Evolutionary conservation across 2,329 filamentous ascomycete species (phyloP).

Genomic region (Trichocomaceae sp.): DNA sequence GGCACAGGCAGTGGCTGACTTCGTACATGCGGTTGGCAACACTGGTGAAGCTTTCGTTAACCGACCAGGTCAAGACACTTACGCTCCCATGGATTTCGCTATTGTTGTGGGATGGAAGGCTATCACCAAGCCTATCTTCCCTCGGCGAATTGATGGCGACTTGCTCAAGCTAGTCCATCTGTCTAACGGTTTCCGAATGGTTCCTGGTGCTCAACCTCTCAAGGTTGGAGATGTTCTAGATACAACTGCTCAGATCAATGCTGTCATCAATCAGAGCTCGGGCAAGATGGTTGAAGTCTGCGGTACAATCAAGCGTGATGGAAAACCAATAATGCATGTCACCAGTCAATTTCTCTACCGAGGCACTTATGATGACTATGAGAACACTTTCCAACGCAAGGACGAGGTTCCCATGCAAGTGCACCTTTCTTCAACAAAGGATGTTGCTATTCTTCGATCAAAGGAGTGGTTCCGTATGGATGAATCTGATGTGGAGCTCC

Average conservation of each 20-base stretch:
- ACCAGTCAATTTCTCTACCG: constrained; percentile 98
- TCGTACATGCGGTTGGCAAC: constrained; percentile 98
- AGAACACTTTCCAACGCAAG: constrained; percentile 99
- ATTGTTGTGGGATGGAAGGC: constrained; percentile 99
- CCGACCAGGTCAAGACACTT: constrained; percentile 85
- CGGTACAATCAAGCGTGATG: constrained; percentile 82
- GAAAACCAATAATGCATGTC: constrained; percentile 89
- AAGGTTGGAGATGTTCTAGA: constrained; percentile 92
- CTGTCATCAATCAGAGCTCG: constrained; percentile 94
- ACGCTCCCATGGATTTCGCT: constrained; percentile 96
- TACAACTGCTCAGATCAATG: constrained; percentile 92
- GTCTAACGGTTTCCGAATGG: constrained; percentile 97
- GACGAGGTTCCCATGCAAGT: constrained; percentile 91
- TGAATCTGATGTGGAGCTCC: constrained; percentile 76
- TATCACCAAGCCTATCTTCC: constrained; percentile 99
- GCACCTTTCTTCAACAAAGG: constrained; percentile 77
- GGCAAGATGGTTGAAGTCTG: constrained; percentile 99
- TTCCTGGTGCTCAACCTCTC: constrained; percentile 86
- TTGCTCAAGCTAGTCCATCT: constrained; percentile 92
- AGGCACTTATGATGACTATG: constrained; percentile 82
- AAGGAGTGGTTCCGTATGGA: constrained; percentile 96
- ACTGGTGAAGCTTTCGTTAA: constrained; percentile 96
- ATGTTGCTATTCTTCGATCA: constrained; percentile 86
- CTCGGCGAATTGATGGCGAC: constrained; percentile 90
- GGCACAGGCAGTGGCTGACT: constrained; percentile 90